Conservation (phyloP, 1,284 basidiomycete genomes). For the Ganoderma lingzhi region DNA sequence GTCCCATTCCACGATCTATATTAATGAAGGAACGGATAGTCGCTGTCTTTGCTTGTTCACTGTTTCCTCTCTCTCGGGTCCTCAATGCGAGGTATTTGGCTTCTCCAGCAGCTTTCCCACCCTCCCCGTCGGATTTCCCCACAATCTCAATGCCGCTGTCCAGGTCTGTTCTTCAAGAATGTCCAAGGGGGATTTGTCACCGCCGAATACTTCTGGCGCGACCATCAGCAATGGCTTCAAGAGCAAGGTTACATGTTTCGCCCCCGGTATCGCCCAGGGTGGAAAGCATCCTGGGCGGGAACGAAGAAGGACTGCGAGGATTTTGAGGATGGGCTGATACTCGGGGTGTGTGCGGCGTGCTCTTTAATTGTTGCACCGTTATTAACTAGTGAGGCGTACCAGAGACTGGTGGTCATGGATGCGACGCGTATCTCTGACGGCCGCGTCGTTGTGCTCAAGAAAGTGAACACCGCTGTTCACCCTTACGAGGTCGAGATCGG, state of each 20-base stretch:
- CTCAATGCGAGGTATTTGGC: conserved; percentile 7
- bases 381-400: neutral
- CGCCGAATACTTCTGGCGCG: conserved; percentile 15
- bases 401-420: conserved; percentile 18
- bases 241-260: conserved; percentile 31
- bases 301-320: neutral
- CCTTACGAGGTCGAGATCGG: conserved; percentile 30
- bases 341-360: neutral
- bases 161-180: conserved; percentile 8
- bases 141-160: conserved; percentile 1
- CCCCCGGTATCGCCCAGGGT: conserved; percentile 27
- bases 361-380: neutral
- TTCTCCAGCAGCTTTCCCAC: neutral
- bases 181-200: neutral
- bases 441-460: conserved; percentile 22
- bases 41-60: conserved; percentile 31
- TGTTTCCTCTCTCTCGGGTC: conserved; percentile 31
- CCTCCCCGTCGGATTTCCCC: neutral
- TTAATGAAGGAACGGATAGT: conserved; percentile 32
- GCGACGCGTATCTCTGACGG: conserved; percentile 23
- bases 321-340: conserved; percentile 22
- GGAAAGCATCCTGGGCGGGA: conserved; percentile 27
- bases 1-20: conserved; percentile 28
- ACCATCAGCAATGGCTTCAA: conserved; percentile 27
- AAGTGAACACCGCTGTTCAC: neutral